These are phyloP conservation scores for Apophysomyces sp. DNA, from an alignment of 371 early-diverging fungal species.

Conservation along the genomic window DNA sequence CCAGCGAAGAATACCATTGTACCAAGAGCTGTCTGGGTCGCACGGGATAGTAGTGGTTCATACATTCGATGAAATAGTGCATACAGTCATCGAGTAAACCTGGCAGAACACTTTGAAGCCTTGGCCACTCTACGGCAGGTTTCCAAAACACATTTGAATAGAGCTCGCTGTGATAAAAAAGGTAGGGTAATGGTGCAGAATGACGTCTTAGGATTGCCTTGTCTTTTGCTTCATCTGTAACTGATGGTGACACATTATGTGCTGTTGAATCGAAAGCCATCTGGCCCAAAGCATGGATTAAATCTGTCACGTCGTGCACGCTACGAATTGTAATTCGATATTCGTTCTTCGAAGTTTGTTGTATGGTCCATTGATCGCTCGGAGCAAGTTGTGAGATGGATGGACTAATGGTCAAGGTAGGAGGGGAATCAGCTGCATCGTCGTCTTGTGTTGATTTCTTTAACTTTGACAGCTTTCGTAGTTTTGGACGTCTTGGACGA, in stretches of 20 bases:
- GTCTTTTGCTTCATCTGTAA: background rate
- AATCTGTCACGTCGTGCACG: constrained; percentile 15
- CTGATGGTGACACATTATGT: background rate
- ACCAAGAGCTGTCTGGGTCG: constrained; percentile 15
- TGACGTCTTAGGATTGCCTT: background rate
- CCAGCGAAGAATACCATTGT: constrained; percentile 19
- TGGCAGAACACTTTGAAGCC: constrained; percentile 8
- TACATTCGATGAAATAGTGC: constrained; percentile 19
- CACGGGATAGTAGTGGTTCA: constrained; percentile 36
- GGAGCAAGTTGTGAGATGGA: constrained; percentile 7
- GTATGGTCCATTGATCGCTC: constrained; percentile 20
- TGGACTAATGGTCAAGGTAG: background rate
- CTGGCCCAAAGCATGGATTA: constrained; percentile 13
- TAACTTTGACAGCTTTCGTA: constrained; percentile 3
- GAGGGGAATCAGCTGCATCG: background rate
- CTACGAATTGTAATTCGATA: constrained; percentile 18
- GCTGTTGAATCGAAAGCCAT: background rate
- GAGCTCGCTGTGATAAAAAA: constrained; percentile 26
- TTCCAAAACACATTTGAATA: constrained; percentile 13
- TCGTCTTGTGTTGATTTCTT: background rate
- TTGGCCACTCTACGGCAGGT: constrained; percentile 14
- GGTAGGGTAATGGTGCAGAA: constrained; percentile 15
- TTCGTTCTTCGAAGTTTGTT: constrained; percentile 10
- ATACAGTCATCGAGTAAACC: constrained; percentile 22
- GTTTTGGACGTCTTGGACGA: constrained; percentile 22